Percentiles rank a stretch among this genome's conserved stretches.
These are phyloP conservation scores for Paracoccidioides brasiliensis DNA, from an alignment of 2,329 filamentous ascomycete species.

Conservation along the genomic window DNA sequence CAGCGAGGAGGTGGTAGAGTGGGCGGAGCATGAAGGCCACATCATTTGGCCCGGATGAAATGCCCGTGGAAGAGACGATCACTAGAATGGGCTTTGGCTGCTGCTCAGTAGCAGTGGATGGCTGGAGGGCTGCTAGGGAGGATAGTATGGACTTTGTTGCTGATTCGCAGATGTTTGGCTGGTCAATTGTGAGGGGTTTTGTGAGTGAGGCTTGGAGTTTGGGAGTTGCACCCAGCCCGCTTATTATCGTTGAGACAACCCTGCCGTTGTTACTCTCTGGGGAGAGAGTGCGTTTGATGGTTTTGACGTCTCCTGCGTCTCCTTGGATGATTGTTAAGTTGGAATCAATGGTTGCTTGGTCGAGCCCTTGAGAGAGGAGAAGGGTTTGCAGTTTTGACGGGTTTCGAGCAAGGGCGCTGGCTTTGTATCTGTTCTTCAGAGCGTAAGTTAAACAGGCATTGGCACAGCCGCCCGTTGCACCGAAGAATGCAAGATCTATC, in stretches of 20 bases:
- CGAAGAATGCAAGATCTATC: conserved; percentile 35
- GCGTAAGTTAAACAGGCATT: conserved; percentile 32
- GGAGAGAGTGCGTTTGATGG: conserved; percentile 29
- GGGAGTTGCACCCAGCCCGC: conserved; percentile 27
- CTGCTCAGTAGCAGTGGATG: neutral
- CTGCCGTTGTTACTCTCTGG: conserved; percentile 14
- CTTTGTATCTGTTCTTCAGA: conserved; percentile 33
- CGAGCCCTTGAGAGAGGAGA: conserved; percentile 31
- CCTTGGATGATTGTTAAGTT: conserved; percentile 38
- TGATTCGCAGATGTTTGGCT: conserved; percentile 16
- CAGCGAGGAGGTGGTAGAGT: conserved; percentile 14
- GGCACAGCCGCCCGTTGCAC: conserved; percentile 39
- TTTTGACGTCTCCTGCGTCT: conserved; percentile 30
- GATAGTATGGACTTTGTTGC: conserved; percentile 13
- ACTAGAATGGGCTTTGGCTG: conserved; percentile 11
- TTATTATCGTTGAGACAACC: conserved; percentile 33
- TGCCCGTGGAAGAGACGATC: conserved; percentile 17
- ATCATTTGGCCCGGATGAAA: conserved; percentile 10
- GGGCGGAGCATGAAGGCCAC: conserved; percentile 11
- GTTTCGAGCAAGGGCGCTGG: conserved; percentile 37
- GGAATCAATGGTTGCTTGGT: conserved; percentile 20
- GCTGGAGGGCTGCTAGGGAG: conserved; percentile 13
- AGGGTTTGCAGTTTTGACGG: conserved; percentile 36
- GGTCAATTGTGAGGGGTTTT: conserved; percentile 15
- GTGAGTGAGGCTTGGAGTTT: conserved; percentile 14